phyloP scores from a whole-genome alignment of 805 yeast species.

The Grigorovia yakushimaensis region DNA sequence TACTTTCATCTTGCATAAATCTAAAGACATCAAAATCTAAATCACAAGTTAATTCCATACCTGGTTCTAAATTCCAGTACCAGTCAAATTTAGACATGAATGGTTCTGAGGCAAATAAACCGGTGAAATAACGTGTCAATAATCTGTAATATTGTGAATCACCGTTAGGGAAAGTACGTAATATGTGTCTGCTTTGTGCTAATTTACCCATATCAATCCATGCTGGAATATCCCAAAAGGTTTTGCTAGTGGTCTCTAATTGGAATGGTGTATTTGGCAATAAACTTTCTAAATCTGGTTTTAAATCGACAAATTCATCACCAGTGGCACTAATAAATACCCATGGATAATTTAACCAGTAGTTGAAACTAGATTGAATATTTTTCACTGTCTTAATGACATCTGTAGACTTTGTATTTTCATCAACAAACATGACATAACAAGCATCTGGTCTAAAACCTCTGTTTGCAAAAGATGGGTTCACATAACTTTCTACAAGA shows the following conservation, averaged over 20 bases:
- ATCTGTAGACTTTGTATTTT: conserved; percentile 50
- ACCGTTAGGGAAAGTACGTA: conserved; percentile 59
- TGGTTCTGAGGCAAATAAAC: conserved; percentile 63
- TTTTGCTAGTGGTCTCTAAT: background rate
- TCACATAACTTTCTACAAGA: conserved; percentile 2
- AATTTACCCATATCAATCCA: conserved; percentile 69
- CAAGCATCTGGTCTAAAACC: conserved; percentile 23
- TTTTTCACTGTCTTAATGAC: conserved; percentile 52
- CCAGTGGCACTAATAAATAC: conserved; percentile 66
- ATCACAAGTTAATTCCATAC: conserved; percentile 61
- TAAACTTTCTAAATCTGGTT: conserved; percentile 33
- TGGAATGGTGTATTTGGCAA: conserved; percentile 36
- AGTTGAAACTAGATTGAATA: conserved; percentile 74
- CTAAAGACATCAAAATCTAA: conserved; percentile 66
- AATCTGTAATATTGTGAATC: conserved; percentile 65
- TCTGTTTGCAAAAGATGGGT: conserved; percentile 4
- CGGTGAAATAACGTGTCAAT: conserved; percentile 77
- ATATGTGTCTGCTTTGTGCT: conserved; percentile 42
- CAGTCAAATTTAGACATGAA: conserved; percentile 57
- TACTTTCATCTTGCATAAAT: conserved; percentile 60
- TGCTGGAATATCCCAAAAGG: conserved; percentile 63
- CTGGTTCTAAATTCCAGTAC: conserved; percentile 89
- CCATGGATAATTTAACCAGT: conserved; percentile 76
- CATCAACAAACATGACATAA: conserved; percentile 37
- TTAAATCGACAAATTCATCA: conserved; percentile 41